These are phyloP conservation scores for Herpotrichia juniperi DNA, from an alignment of 2,329 filamentous ascomycete species.

Conservation along the genomic window DNA sequence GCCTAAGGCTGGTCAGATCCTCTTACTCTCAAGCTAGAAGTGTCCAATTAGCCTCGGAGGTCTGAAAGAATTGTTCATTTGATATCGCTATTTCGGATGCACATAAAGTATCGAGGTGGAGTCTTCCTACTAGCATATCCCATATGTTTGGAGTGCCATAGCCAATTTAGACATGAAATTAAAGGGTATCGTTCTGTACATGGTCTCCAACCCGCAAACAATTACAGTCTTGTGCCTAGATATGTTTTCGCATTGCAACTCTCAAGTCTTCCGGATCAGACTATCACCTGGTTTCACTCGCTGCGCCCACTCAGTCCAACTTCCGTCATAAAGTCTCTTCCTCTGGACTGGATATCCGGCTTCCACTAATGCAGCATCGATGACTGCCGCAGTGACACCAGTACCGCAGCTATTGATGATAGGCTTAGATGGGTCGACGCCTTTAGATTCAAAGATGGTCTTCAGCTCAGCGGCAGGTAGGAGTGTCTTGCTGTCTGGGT, in stretches of 20 bases:
- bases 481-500: constrained; percentile 81
- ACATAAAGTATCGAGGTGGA: no score
- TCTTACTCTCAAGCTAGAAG: no score
- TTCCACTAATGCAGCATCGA: constrained; percentile 84
- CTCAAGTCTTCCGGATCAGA: constrained; percentile 62
- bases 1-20: no score
- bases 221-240: no score
- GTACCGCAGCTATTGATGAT: constrained; percentile 91
- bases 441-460: constrained; percentile 78
- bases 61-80: no score
- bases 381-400: constrained; percentile 88
- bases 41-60: no score
- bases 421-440: constrained; percentile 77
- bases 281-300: constrained; percentile 66
- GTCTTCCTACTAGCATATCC: no score
- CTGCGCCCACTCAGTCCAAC: constrained; percentile 91
- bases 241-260: background rate
- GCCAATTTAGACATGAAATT: background rate
- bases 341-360: constrained; percentile 74
- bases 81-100: no score
- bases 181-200: constrained; percentile 19
- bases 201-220: background rate
- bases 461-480: constrained; percentile 73
- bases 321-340: constrained; percentile 88
- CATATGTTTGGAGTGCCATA: no score